Conservation (phyloP, 1,139 yeast genomes). For the Pichia sp. region DNA sequence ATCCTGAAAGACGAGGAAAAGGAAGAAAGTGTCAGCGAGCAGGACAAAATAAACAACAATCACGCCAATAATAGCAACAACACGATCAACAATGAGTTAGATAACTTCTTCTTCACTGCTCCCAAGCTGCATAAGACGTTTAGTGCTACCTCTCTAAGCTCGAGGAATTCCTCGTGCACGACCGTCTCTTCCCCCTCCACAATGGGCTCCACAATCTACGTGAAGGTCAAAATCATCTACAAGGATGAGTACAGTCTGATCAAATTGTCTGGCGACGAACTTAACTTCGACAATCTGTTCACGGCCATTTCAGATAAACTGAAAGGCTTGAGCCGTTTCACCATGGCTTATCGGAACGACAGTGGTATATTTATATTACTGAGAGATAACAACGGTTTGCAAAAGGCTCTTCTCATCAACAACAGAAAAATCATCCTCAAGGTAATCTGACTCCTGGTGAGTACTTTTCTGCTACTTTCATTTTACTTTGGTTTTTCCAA, state of each 20-base stretch:
- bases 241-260: slow-evolving; percentile 22
- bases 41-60: background rate
- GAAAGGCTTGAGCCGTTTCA: slow-evolving; percentile 12
- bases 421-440: slow-evolving; percentile 12
- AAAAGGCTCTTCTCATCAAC: slow-evolving; percentile 8
- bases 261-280: slow-evolving; percentile 14
- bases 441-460: slow-evolving; percentile 7
- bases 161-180: slow-evolving; percentile 10
- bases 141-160: slow-evolving; percentile 6
- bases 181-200: background rate
- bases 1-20: background rate
- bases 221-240: slow-evolving; percentile 16
- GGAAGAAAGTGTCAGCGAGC: background rate
- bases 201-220: background rate
- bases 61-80: background rate
- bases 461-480: background rate
- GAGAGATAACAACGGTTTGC: slow-evolving; percentile 14
- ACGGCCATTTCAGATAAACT: slow-evolving; percentile 19
- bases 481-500: background rate
- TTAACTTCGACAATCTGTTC: slow-evolving; percentile 16
- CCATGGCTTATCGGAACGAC: slow-evolving; percentile 21
- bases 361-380: slow-evolving; percentile 12
- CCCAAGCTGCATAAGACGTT: slow-evolving; percentile 2
- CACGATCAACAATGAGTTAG: background rate
- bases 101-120: slow-evolving; percentile 1